phyloP scores from a whole-genome alignment of 768 basidiomycete genomes.

The Mycena chlorophos region DNA sequence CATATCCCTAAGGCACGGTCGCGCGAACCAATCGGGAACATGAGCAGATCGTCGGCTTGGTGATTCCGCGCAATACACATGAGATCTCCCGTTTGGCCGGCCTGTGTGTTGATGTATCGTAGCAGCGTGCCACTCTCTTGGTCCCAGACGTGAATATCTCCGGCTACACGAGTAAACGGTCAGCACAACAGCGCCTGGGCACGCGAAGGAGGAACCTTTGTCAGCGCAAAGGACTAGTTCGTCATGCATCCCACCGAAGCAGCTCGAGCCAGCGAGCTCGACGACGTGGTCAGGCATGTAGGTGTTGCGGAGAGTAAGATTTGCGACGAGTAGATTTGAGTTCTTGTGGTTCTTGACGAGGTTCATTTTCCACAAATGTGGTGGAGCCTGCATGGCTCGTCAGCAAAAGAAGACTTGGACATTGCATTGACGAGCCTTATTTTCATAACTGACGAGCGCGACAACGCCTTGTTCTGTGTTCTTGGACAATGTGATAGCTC shows the following conservation, averaged over 20 bases:
- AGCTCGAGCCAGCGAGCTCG: constrained; percentile 79
- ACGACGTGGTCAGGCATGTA: constrained; percentile 69
- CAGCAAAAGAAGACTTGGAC: neutral
- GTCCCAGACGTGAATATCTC: constrained; percentile 87
- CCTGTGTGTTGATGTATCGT: constrained; percentile 66
- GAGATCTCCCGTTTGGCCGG: constrained; percentile 59
- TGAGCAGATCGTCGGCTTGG: constrained; percentile 60
- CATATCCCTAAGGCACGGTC: constrained; percentile 77
- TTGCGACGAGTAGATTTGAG: constrained; percentile 31
- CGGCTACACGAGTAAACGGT: constrained; percentile 44
- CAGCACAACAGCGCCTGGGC: neutral
- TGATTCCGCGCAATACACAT: constrained; percentile 84
- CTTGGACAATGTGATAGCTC: constrained; percentile 64
- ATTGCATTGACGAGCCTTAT: constrained; percentile 47
- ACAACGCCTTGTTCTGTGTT: constrained; percentile 49
- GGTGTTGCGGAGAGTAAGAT: constrained; percentile 55
- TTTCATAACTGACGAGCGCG: constrained; percentile 73
- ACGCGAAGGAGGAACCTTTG: constrained; percentile 50
- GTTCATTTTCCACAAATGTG: constrained; percentile 76
- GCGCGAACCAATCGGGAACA: constrained; percentile 77
- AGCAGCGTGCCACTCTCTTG: constrained; percentile 73
- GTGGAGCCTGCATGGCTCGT: constrained; percentile 52
- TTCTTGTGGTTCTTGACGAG: constrained; percentile 54
- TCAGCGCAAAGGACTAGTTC: constrained; percentile 77
- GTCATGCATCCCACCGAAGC: constrained; percentile 79